Conservation (phyloP, 2,329 filamentous ascomycete species). For the Botrytis elliptica region DNA sequence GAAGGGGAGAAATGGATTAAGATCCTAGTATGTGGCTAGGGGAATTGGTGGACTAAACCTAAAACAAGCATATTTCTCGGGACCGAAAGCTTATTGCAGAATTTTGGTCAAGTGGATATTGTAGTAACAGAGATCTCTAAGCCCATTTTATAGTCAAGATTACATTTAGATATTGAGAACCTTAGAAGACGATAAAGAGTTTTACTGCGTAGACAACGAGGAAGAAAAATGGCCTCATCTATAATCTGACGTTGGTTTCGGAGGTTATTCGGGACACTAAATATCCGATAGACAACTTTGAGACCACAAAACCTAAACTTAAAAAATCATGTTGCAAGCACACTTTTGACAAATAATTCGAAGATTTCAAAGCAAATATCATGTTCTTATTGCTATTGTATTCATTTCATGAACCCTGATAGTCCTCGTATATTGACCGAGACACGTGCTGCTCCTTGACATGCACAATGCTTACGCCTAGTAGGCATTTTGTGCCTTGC, state of each 20-base stretch:
- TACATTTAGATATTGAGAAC: not conserved
- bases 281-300: not conserved
- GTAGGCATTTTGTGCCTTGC: slow-evolving; percentile 71
- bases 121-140: too few species aligned
- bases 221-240: too few species aligned
- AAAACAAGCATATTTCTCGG: not conserved
- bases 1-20: not conserved
- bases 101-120: not conserved
- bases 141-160: not conserved
- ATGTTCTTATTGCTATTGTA: not conserved
- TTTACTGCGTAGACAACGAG: not conserved
- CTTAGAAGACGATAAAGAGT: too few species aligned
- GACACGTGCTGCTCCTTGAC: not conserved
- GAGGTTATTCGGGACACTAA: not conserved
- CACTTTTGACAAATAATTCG: not conserved
- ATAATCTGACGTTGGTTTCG: not conserved
- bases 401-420: not conserved
- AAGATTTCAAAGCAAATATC: not conserved
- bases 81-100: not conserved
- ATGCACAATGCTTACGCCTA: slow-evolving; percentile 7
- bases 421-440: not conserved
- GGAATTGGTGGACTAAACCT: not conserved
- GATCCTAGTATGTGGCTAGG: not conserved
- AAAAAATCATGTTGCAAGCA: not conserved
- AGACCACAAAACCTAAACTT: not conserved